Percentiles rank a stretch among this genome's conserved stretches.
Conservation (phyloP, 352 stramenopile species). For the Pythium apleroticum region DNA sequence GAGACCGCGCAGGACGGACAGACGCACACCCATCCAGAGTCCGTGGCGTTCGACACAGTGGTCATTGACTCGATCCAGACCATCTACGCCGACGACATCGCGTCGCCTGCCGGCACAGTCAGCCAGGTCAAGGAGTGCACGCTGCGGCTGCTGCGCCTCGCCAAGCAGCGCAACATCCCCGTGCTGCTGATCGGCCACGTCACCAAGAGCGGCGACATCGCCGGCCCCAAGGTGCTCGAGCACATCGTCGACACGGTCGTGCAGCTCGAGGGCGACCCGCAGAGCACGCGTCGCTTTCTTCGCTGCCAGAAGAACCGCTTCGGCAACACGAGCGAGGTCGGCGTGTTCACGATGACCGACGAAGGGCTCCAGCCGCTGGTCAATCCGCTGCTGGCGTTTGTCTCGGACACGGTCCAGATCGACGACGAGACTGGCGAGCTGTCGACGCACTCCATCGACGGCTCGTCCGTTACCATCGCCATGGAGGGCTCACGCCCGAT, state of each 20-base stretch:
- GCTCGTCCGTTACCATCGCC: constrained; percentile 88
- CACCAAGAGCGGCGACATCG: constrained; percentile 96
- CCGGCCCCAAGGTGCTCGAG: constrained; percentile 91
- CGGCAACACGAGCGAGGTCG: constrained; percentile 94
- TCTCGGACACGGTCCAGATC: constrained; percentile 40
- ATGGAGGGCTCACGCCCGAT: constrained; percentile 94
- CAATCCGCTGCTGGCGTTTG: constrained; percentile 80
- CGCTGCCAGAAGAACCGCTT: constrained; percentile 96
- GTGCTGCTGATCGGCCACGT: constrained; percentile 97
- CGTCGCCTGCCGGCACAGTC: constrained; percentile 80
- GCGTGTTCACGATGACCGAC: constrained; percentile 95
- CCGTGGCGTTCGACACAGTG: constrained; percentile 63
- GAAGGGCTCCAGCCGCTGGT: constrained; percentile 71
- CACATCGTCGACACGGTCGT: constrained; percentile 95
- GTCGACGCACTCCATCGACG: constrained; percentile 39
- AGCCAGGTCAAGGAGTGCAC: constrained; percentile 96
- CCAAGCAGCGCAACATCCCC: constrained; percentile 90
- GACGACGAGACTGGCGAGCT: constrained; percentile 24
- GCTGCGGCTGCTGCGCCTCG: constrained; percentile 90
- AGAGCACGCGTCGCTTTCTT: constrained; percentile 87
- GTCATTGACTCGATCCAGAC: constrained; percentile 98
- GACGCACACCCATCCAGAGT: too few species aligned
- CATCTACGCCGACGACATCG: constrained; percentile 88
- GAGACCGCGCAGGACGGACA: constrained; percentile 29
- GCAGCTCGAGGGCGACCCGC: constrained; percentile 92